Conservation (phyloP, 768 basidiomycete species). For the Pseudohyphozyma bogoriensis region DNA sequence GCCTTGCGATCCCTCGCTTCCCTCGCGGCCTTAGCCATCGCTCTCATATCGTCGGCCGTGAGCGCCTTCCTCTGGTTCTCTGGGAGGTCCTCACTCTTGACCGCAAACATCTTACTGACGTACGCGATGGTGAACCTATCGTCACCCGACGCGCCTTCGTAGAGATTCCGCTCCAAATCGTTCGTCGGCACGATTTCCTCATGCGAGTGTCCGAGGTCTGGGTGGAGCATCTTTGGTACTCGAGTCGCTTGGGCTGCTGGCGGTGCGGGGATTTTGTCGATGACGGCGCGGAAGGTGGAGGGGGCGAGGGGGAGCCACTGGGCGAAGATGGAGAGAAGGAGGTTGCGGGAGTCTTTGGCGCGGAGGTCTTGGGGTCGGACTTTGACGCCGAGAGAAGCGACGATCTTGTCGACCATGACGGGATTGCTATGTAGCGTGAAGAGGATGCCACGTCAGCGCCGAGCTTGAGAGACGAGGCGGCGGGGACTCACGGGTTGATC, state of each 20-base stretch:
- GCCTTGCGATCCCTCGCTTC: constrained; percentile 39
- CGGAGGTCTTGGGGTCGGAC: constrained; percentile 79
- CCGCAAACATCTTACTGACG: constrained; percentile 98
- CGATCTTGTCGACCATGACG: constrained; percentile 81
- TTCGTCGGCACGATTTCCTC: constrained; percentile 57
- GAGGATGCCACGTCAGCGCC: neutral
- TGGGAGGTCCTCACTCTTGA: constrained; percentile 66
- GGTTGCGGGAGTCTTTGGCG: constrained; percentile 74
- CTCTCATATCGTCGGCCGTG: constrained; percentile 73
- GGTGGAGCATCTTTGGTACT: constrained; percentile 85
- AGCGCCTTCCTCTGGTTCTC: constrained; percentile 67
- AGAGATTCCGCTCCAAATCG: constrained; percentile 75
- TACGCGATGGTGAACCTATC: constrained; percentile 66
- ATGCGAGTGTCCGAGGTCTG: constrained; percentile 49
- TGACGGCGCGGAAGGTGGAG: constrained; percentile 77
- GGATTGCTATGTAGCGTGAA: constrained; percentile 52
- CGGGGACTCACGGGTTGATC: constrained; percentile 66
- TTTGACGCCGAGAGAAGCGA: constrained; percentile 67
- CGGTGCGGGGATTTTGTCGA: constrained; percentile 89
- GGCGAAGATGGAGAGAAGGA: constrained; percentile 76
- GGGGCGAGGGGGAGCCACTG: constrained; percentile 96
- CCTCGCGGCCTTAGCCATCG: constrained; percentile 39
- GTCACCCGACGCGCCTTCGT: constrained; percentile 52
- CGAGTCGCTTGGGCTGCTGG: constrained; percentile 66
- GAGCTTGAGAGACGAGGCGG: neutral